Conservation (phyloP, 805 yeast species). For the Starmerella sirachaensis region DNA sequence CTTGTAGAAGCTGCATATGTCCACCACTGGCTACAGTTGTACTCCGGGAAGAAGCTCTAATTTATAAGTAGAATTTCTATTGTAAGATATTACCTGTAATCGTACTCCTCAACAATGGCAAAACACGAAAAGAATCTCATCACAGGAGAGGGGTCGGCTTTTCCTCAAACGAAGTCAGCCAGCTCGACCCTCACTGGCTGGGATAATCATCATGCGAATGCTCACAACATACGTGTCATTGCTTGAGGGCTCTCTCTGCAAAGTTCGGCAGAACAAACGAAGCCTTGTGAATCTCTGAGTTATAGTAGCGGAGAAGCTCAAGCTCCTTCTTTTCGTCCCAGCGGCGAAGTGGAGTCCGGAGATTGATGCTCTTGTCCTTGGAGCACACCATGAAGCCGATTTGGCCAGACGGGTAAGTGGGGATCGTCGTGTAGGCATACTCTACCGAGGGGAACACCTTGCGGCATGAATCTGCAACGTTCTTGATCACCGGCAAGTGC, state of each 20-base stretch:
- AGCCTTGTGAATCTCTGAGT: constrained; percentile 50
- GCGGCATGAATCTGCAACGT: constrained; percentile 61
- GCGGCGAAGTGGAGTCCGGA: constrained; percentile 42
- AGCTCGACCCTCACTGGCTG: no score
- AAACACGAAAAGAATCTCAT: no score
- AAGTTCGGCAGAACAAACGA: constrained; percentile 71
- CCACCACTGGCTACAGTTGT: constrained; percentile 8
- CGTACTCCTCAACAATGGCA: no score
- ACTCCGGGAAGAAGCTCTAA: no score
- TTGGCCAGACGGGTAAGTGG: constrained; percentile 82
- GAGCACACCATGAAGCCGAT: constrained; percentile 66
- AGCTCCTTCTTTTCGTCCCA: constrained; percentile 37
- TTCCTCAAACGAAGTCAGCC: no score
- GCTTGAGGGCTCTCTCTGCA: constrained; percentile 36
- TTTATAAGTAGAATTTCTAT: no score
- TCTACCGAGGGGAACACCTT: constrained; percentile 74
- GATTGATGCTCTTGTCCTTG: constrained; percentile 37
- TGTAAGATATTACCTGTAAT: no score
- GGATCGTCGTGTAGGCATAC: constrained; percentile 71
- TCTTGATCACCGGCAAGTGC: constrained; percentile 65
- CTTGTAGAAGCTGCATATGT: constrained; percentile 14
- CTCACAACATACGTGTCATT: not conserved
- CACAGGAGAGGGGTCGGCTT: no score
- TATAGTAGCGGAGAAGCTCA: constrained; percentile 51
- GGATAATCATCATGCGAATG: no score